Base-by-base conservation (phyloP, 257 asterid genomes). In the Avicennia marina region DNA sequence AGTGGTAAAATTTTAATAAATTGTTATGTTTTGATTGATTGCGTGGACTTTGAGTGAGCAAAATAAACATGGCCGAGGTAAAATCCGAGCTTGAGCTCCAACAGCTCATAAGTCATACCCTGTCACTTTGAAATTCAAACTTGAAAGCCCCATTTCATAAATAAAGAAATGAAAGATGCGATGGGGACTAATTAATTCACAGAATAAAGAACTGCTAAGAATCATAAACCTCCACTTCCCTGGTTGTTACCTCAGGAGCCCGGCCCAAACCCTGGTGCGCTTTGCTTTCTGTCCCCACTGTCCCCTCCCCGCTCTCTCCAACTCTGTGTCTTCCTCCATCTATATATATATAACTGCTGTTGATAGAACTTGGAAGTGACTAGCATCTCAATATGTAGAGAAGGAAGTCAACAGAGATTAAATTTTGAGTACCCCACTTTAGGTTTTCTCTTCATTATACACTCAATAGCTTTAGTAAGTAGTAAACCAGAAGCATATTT, bases 181-280 rank as follows among this genome's bases (percentile, higher is more conserved):
- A n/a, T n/a, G n/a, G n/a, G n/a, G n/a, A n/a, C n/a, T n/a, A n/a
- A n/a, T n/a, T n/a, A n/a, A n/a, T n/a, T n/a, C n/a, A n/a, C n/a
- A n/a, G n/a, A n/a, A n/a, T n/a, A n/a, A n/a, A n/a, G n/a, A n/a
- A n/a, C n/a, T n/a, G n/a, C n/a, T n/a, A n/a, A n/a, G n/a, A n/a
- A n/a, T n/a, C n/a, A n/a, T 22, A 36, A 32, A 43, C 2, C 59
- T 49, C 57, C 58, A 40, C 70, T 72, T 80, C 72, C 75, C 63
- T 34, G 57, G 74, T 67, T 71, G 56, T 57, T 60, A 27, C 68
- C 65, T 21, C 22, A 29, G 64, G 51, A n/a, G n/a, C n/a, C n/a
- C n/a, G n/a, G 51, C 81, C 66, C 69, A 65, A 25, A 31, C 48
- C 78, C 81, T 71, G 78, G 82, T 71, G 81, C 74, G 65, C 58